Percentiles rank a stretch among this genome's conserved stretches.
These are phyloP conservation scores for Crepidotus variabilis DNA, from an alignment of 768 basidiomycete species.

Conservation along the genomic window DNA sequence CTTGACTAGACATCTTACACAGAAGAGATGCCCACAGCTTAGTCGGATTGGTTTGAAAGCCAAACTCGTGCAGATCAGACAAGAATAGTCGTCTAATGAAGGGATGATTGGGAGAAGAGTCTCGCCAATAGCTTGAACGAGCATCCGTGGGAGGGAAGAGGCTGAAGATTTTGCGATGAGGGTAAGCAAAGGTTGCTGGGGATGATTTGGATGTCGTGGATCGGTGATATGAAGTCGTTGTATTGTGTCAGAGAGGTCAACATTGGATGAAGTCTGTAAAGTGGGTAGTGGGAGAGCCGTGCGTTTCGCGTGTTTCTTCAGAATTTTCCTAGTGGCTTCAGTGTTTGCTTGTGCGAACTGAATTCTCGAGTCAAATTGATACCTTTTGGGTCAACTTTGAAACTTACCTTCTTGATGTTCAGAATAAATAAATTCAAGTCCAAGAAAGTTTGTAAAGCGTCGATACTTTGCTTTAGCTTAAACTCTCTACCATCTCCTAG, in stretches of 20 bases:
- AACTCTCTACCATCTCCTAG: conserved; percentile 52
- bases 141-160: conserved; percentile 32
- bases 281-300: conserved; percentile 71
- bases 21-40: conserved; percentile 75
- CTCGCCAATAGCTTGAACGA: conserved; percentile 82
- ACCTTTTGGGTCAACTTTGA: too few species aligned
- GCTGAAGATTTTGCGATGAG: conserved; percentile 14
- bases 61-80: conserved; percentile 83
- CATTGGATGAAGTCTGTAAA: conserved; percentile 13
- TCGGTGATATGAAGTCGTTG: conserved; percentile 8
- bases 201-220: not conserved
- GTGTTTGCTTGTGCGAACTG: conserved; percentile 82
- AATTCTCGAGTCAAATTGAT: not conserved
- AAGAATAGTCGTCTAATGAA: conserved; percentile 79
- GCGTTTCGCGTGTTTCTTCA: conserved; percentile 92
- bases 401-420: conserved; percentile 68
- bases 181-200: conserved; percentile 10
- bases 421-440: conserved; percentile 75
- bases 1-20: conserved; percentile 80
- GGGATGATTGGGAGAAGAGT: conserved; percentile 80
- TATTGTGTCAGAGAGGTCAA: conserved; percentile 11
- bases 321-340: conserved; percentile 88
- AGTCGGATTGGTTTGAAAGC: conserved; percentile 92
- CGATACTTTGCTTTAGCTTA: conserved; percentile 50
- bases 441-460: conserved; percentile 67